Percentiles rank a stretch among this genome's conserved stretches.
Evolutionary conservation across 345 rosid species (phyloP).

Genomic region (Balakata baccata): DNA sequence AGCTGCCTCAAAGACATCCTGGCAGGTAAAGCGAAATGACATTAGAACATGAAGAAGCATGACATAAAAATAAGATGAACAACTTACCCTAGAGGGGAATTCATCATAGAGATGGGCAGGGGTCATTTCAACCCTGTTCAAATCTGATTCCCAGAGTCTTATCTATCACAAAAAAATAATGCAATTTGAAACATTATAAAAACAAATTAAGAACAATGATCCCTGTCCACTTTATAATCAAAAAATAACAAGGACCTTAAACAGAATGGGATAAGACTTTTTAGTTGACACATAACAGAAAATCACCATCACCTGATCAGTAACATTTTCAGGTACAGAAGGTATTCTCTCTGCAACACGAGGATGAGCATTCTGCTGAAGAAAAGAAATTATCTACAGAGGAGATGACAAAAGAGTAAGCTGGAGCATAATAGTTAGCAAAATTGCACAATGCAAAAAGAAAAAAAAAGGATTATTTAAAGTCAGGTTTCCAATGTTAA

Average conservation of each 20-base stretch:
- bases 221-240: background rate
- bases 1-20: constrained; percentile 86
- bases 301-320: constrained; percentile 65
- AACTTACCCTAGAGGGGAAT: constrained; percentile 73
- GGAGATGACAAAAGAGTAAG: constrained; percentile 14
- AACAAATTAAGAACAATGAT: background rate
- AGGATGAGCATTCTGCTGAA: constrained; percentile 93
- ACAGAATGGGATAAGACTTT: background rate
- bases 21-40: constrained; percentile 14
- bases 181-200: constrained; percentile 1
- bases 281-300: background rate
- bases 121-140: constrained; percentile 84
- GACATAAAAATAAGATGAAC: constrained; percentile 12
- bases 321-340: constrained; percentile 86
- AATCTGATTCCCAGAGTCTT: constrained; percentile 91
- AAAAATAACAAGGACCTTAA: background rate
- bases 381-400: constrained; percentile 69
- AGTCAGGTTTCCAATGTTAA: background rate
- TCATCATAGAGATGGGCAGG: constrained; percentile 76
- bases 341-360: constrained; percentile 77
- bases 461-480: background rate
- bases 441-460: background rate
- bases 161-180: constrained; percentile 44
- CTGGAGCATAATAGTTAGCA: constrained; percentile 10
- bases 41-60: background rate